Evolutionary conservation across 2,329 filamentous ascomycete species (phyloP).

Genomic region (Fusarium foetens): DNA sequence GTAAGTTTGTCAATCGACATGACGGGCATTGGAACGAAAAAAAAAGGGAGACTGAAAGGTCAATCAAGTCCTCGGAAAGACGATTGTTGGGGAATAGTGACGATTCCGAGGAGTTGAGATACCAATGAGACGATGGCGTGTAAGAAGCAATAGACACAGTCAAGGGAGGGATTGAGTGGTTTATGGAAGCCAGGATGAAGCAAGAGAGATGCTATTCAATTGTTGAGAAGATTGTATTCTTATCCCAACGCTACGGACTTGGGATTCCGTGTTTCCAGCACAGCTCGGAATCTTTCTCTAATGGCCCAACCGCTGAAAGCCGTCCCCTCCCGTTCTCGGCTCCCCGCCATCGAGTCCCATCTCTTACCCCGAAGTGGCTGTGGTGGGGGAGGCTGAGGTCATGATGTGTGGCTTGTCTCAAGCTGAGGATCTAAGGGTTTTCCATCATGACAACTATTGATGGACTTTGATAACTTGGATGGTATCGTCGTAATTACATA

Average conservation of each 20-base stretch:
- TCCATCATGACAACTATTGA: background rate
- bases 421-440: background rate
- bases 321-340: slow-evolving; percentile 43
- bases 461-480: background rate
- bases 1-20: slow-evolving; percentile 41
- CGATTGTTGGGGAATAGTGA: slow-evolving; percentile 17
- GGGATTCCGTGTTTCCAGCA: slow-evolving; percentile 23
- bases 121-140: background rate
- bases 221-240: slow-evolving; percentile 26
- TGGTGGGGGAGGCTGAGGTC: slow-evolving; percentile 43
- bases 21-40: slow-evolving; percentile 36
- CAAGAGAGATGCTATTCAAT: background rate
- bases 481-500: background rate
- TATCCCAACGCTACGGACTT: slow-evolving; percentile 16
- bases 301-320: slow-evolving; percentile 41
- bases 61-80: slow-evolving; percentile 1
- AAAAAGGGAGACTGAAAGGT: background rate
- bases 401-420: slow-evolving; percentile 23
- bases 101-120: slow-evolving; percentile 9
- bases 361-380: slow-evolving; percentile 28
- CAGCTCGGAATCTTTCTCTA: slow-evolving; percentile 25
- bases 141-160: background rate
- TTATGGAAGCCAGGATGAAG: background rate
- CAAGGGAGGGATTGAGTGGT: background rate
- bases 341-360: slow-evolving; percentile 21